A percentile compares a stretch with the other conserved stretches of the same genome.
phyloP scores from a whole-genome alignment of 2,329 filamentous ascomycete species.

The Metarhizium sp. region DNA sequence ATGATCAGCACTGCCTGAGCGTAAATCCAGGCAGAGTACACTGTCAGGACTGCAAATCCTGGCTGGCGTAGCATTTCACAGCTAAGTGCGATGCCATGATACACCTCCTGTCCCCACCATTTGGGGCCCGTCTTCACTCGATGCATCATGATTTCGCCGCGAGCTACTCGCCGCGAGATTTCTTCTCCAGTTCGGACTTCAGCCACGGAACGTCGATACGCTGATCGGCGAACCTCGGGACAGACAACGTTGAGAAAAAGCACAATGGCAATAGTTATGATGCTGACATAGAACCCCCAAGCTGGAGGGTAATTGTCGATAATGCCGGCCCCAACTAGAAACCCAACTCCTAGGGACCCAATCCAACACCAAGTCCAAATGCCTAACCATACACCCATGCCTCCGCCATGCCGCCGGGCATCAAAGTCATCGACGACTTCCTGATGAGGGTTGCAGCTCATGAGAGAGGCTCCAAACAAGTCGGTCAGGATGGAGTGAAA shows the following conservation, averaged over 20 bases:
- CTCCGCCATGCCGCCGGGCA: slow-evolving; percentile 64
- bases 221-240: slow-evolving; percentile 62
- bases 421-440: slow-evolving; percentile 60
- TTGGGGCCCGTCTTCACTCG: slow-evolving; percentile 60
- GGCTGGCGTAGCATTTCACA: slow-evolving; percentile 64
- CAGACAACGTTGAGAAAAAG: slow-evolving; percentile 61
- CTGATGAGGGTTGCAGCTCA: slow-evolving; percentile 63
- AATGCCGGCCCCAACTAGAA: slow-evolving; percentile 60
- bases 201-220: slow-evolving; percentile 57
- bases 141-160: slow-evolving; percentile 71
- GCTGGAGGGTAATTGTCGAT: slow-evolving; percentile 55
- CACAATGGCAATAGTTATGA: slow-evolving; percentile 55
- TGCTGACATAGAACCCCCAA: slow-evolving; percentile 69
- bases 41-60: slow-evolving; percentile 60
- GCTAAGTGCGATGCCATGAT: slow-evolving; percentile 58
- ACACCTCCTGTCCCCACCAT: slow-evolving; percentile 71
- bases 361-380: slow-evolving; percentile 72
- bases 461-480: slow-evolving; percentile 66
- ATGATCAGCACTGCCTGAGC: slow-evolving; percentile 67
- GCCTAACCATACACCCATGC: slow-evolving; percentile 71
- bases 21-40: slow-evolving; percentile 74
- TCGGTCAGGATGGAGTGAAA: slow-evolving; percentile 63
- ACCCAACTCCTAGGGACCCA: slow-evolving; percentile 62
- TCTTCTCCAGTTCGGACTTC: slow-evolving; percentile 48
- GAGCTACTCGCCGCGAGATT: slow-evolving; percentile 50